These are phyloP conservation scores for Pezicula rhizophila DNA, from an alignment of 2,329 filamentous ascomycete genomes.

Conservation along the genomic window DNA sequence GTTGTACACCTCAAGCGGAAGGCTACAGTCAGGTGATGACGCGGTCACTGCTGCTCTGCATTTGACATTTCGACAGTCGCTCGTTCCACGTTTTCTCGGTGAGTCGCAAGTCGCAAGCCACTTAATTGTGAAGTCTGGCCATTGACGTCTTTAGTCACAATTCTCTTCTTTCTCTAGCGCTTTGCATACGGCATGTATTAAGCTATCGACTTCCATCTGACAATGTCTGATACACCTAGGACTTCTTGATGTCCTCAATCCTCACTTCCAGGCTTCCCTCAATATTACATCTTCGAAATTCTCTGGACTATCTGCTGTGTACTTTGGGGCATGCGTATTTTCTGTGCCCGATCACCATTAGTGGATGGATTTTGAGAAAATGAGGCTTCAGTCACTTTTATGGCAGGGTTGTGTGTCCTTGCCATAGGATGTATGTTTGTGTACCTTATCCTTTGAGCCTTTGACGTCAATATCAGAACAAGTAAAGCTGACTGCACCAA, in stretches of 20 bases:
- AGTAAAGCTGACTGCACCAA: too few relatives aligned
- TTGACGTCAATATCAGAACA: too few relatives aligned
- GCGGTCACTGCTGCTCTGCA: conserved; percentile 25
- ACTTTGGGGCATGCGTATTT: conserved; percentile 44
- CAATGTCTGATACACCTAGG: conserved; percentile 78
- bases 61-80: conserved; percentile 59
- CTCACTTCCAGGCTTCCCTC: conserved; percentile 58
- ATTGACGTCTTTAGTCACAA: conserved; percentile 52
- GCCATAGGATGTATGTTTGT: conserved; percentile 66
- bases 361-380: conserved; percentile 52
- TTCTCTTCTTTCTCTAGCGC: conserved; percentile 61
- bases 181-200: conserved; percentile 53
- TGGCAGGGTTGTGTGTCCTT: conserved; percentile 66
- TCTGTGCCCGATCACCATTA: too few relatives aligned
- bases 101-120: too few relatives aligned
- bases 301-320: conserved; percentile 55
- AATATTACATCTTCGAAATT: conserved; percentile 50
- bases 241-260: conserved; percentile 74
- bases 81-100: conserved; percentile 43
- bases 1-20: conserved; percentile 27
- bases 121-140: too few relatives aligned
- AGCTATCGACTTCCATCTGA: conserved; percentile 24
- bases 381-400: conserved; percentile 62
- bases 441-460: conserved; percentile 41
- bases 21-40: conserved; percentile 28